Conservation (phyloP, 345 rosid species). For the Brassica nigra region DNA sequence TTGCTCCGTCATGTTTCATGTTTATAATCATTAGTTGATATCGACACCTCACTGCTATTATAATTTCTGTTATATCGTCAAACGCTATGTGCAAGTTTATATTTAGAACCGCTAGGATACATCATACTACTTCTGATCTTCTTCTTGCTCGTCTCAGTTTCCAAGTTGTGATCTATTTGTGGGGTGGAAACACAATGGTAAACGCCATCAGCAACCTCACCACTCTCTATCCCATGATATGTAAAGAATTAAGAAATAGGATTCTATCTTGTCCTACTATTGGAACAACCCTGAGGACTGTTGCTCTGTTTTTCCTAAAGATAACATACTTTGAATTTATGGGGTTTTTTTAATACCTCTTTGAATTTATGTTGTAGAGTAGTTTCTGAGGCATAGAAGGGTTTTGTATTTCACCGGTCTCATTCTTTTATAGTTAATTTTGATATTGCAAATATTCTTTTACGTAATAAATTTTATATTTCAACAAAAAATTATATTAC, state of each 20-base stretch:
- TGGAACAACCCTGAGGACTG: background rate
- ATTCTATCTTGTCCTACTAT: background rate
- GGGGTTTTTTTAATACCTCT: background rate
- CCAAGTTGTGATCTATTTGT: too few species aligned
- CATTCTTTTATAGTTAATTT: background rate
- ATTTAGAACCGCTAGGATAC: too few species aligned
- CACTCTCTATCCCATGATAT: too few species aligned
- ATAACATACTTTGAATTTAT: background rate
- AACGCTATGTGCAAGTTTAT: too few species aligned
- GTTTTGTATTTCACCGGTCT: background rate
- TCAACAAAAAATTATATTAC: background rate
- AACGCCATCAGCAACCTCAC: too few species aligned
- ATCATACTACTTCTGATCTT: too few species aligned
- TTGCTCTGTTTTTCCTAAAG: background rate
- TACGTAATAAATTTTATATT: background rate
- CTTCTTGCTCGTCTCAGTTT: too few species aligned
- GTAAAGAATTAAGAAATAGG: background rate
- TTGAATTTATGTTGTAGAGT: background rate
- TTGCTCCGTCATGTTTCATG: background rate
- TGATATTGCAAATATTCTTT: background rate
- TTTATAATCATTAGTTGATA: background rate
- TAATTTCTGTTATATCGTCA: too few species aligned
- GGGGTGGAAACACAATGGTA: too few species aligned
- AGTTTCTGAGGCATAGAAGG: background rate
- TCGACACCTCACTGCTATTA: too few species aligned